Evolutionary conservation across 2,329 filamentous ascomycete genomes (phyloP).

Genomic region (Cladobotryum mycophilum): DNA sequence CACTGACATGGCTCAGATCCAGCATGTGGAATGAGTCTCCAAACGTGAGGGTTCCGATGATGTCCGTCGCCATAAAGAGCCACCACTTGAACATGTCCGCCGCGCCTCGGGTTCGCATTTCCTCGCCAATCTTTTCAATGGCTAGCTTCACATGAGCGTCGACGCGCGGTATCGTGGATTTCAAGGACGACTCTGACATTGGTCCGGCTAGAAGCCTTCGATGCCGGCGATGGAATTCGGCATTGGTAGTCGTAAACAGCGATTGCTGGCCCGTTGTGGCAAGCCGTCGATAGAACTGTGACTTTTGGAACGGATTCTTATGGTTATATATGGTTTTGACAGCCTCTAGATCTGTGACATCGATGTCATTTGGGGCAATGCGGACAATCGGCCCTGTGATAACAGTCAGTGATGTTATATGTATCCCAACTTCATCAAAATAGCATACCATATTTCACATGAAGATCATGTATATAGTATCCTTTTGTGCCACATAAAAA

Average conservation of each 20-base stretch:
- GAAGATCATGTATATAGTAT: too few relatives aligned
- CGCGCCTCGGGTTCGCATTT: conserved; percentile 29
- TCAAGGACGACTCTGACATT: conserved; percentile 32
- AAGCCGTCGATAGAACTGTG: too few relatives aligned
- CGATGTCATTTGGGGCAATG: too few relatives aligned
- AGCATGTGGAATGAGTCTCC: conserved; percentile 50
- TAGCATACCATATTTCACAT: too few relatives aligned
- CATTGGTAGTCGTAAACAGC: conserved; percentile 33
- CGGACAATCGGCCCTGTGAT: too few relatives aligned
- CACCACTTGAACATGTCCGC: conserved; percentile 49
- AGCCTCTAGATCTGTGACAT: too few relatives aligned
- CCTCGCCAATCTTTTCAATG: conserved; percentile 38
- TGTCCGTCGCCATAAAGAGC: conserved; percentile 47
- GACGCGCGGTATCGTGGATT: conserved; percentile 27
- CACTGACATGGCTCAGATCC: conserved; percentile 40
- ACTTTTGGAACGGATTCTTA: too few relatives aligned
- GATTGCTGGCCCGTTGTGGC: too few relatives aligned
- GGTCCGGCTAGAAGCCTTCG: conserved; percentile 37
- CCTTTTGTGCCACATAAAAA: too few relatives aligned
- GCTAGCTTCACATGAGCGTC: conserved; percentile 30
- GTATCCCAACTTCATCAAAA: too few relatives aligned
- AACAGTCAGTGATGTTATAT: too few relatives aligned
- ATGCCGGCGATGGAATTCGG: conserved; percentile 31
- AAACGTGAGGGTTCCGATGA: conserved; percentile 48
- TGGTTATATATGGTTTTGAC: too few relatives aligned